Evolutionary conservation across 2,329 filamentous ascomycete genomes (phyloP).

Genomic region (Colletotrichum phormii): DNA sequence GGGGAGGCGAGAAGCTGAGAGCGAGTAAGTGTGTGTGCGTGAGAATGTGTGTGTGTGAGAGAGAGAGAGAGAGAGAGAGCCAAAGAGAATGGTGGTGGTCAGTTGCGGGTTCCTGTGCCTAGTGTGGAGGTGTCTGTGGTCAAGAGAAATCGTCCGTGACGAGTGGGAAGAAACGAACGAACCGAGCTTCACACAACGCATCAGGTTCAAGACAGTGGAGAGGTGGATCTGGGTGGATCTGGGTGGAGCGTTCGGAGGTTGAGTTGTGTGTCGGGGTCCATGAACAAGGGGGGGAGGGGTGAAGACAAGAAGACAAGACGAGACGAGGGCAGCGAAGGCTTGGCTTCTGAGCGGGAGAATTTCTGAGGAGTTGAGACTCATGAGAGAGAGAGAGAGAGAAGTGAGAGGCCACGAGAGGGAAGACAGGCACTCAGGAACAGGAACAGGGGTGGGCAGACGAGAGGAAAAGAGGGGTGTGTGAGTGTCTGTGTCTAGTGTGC

Average conservation of each 20-base stretch:
- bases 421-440: slow-evolving; percentile 6
- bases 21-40: neutral
- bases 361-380: neutral
- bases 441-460: neutral
- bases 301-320: neutral
- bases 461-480: neutral
- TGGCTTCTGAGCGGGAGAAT: neutral
- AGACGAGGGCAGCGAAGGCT: neutral
- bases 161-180: slow-evolving; percentile 28
- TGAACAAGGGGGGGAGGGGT: neutral
- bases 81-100: neutral
- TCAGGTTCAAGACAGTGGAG: slow-evolving; percentile 21
- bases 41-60: neutral
- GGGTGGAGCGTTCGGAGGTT: slow-evolving; percentile 23
- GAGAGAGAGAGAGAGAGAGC: neutral
- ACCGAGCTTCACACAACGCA: slow-evolving; percentile 17
- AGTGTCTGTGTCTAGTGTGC: neutral
- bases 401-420: neutral
- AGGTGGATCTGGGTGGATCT: slow-evolving; percentile 10
- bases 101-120: slow-evolving; percentile 8
- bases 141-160: slow-evolving; percentile 18
- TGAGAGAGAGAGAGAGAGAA: neutral
- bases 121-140: slow-evolving; percentile 17
- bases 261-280: slow-evolving; percentile 27
- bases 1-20: neutral